phyloP scores from a whole-genome alignment of 2,329 filamentous ascomycete species.

The Claviceps digitariae region DNA sequence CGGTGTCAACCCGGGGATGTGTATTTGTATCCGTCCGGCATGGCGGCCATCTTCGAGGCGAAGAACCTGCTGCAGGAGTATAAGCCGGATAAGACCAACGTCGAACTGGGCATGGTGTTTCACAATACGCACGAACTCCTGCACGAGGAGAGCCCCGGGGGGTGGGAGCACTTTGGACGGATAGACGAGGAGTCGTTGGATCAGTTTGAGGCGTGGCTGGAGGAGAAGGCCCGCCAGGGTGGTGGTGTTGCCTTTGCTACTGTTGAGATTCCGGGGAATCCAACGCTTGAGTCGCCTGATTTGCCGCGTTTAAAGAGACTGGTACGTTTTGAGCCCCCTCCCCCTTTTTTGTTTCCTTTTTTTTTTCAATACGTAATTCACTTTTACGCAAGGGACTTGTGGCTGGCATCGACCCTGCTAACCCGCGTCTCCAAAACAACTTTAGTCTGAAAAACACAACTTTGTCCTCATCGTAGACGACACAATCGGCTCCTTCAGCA shows the following conservation, averaged over 20 bases:
- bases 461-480: slow-evolving; percentile 36
- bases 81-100: slow-evolving; percentile 19
- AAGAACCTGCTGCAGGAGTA: slow-evolving; percentile 24
- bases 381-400: too few species aligned
- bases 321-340: slow-evolving; percentile 21
- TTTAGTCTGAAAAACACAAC: slow-evolving; percentile 25
- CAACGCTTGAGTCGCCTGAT: slow-evolving; percentile 20
- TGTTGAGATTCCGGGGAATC: slow-evolving; percentile 30
- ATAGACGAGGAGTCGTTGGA: slow-evolving; percentile 29
- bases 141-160: slow-evolving; percentile 28
- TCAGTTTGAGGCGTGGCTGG: slow-evolving; percentile 30
- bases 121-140: slow-evolving; percentile 34
- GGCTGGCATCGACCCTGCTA: too few species aligned
- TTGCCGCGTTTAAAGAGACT: slow-evolving; percentile 20
- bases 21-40: slow-evolving; percentile 33
- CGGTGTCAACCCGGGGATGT: slow-evolving; percentile 25
- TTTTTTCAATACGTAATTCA: too few species aligned
- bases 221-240: slow-evolving; percentile 23
- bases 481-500: slow-evolving; percentile 32
- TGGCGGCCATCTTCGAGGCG: slow-evolving; percentile 35
- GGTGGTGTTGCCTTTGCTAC: slow-evolving; percentile 31
- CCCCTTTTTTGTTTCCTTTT: too few species aligned
- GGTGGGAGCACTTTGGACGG: slow-evolving; percentile 33
- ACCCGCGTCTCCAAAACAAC: too few species aligned
- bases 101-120: slow-evolving; percentile 38